phyloP scores from a whole-genome alignment of 768 basidiomycete genomes.

The Leucocoprinus leucothites region DNA sequence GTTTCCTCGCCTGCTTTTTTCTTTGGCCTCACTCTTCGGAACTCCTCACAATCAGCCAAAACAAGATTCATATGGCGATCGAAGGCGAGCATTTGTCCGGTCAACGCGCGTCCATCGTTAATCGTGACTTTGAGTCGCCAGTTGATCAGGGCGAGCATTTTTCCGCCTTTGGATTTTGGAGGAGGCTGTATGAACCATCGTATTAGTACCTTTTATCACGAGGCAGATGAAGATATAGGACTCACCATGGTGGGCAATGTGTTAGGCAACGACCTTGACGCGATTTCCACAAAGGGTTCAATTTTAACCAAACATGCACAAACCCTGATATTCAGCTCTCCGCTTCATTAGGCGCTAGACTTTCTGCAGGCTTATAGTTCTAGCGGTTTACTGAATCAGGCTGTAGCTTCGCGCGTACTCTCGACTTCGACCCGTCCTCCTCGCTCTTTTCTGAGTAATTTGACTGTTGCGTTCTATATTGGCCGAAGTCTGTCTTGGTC shows the following conservation, averaged over 20 bases:
- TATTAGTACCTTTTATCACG: conserved; percentile 13
- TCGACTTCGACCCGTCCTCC: background rate
- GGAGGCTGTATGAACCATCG: conserved; percentile 60
- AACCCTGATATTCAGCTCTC: conserved; percentile 13
- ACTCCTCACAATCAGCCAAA: conserved; percentile 97
- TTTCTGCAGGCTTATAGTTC: background rate
- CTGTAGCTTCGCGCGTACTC: background rate
- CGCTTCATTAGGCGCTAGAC: too few relatives aligned
- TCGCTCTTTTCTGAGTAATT: background rate
- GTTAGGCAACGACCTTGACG: conserved; percentile 15
- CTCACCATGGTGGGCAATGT: conserved; percentile 56
- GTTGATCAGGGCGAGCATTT: conserved; percentile 97
- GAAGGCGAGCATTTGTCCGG: conserved; percentile 99
- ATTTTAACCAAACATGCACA: conserved; percentile 22
- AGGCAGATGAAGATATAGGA: background rate
- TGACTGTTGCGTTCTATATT: background rate
- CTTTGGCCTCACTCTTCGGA: conserved; percentile 88
- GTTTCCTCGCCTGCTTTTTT: conserved; percentile 84
- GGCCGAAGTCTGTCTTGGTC: background rate
- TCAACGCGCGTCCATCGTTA: conserved; percentile 93
- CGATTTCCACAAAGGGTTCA: conserved; percentile 13
- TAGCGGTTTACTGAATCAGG: background rate
- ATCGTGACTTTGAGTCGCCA: conserved; percentile 97
- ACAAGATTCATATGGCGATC: conserved; percentile 99
- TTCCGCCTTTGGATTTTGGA: conserved; percentile 96